Evolutionary conservation across 441 rosid species (phyloP).

Genomic region (Bruguiera hainesii): DNA sequence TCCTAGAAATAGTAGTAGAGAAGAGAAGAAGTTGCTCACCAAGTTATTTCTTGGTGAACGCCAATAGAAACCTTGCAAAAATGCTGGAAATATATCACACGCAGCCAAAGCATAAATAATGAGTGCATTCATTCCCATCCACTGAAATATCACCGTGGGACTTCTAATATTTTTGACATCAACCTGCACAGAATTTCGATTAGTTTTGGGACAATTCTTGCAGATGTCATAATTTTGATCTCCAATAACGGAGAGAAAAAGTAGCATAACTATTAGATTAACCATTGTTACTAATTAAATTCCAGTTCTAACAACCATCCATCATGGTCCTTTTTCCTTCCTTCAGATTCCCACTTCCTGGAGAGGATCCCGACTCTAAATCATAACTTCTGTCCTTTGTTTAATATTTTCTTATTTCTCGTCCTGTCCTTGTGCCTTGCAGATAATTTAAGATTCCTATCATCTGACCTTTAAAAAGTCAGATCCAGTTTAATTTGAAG

Average conservation of each 20-base stretch:
- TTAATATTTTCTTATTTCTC: no score
- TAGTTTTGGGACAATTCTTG: neutral
- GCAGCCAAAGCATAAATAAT: conserved; percentile 53
- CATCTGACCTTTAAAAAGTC: neutral
- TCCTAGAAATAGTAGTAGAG: conserved; percentile 2
- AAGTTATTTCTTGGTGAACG: conserved; percentile 48
- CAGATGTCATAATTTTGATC: neutral
- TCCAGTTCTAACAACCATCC: no score
- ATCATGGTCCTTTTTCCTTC: no score
- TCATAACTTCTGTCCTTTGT: no score
- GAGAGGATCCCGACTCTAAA: no score
- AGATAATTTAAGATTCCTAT: no score
- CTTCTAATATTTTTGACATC: conserved; percentile 42
- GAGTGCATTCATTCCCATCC: conserved; percentile 72
- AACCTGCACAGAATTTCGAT: conserved; percentile 40
- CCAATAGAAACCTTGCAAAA: conserved; percentile 55
- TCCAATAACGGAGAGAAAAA: neutral
- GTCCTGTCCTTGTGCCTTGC: no score
- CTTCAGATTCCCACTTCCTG: no score
- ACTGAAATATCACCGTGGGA: conserved; percentile 38
- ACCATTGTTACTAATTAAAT: neutral
- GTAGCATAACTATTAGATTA: neutral
- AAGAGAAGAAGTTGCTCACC: conserved; percentile 27
- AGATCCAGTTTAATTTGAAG: neutral
- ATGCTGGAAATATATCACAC: conserved; percentile 47